Conservation (phyloP, 345 rosid species). For the Eucalyptus tenuipes region DNA sequence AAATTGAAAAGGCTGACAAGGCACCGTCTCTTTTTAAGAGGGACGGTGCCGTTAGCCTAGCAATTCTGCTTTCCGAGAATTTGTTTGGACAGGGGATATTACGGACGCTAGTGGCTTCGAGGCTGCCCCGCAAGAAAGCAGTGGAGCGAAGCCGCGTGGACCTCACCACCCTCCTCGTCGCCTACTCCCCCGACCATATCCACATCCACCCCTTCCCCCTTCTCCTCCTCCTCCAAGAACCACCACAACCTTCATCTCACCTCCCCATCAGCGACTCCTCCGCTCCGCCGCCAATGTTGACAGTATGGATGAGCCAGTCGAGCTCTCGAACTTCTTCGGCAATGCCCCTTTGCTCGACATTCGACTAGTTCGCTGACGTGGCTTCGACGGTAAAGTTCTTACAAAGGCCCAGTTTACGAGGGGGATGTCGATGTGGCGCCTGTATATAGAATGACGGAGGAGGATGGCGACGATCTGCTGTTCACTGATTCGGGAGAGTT, state of each 20-base stretch:
- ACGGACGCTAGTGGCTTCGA: conserved; percentile 58
- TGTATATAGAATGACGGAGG: background rate
- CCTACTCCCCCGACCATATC: conserved; percentile 57
- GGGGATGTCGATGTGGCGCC: conserved; percentile 8
- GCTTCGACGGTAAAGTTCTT: conserved; percentile 12
- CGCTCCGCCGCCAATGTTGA: background rate
- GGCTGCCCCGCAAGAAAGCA: conserved; percentile 70
- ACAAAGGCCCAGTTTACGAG: conserved; percentile 11
- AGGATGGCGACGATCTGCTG: background rate
- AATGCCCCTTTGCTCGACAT: conserved; percentile 13
- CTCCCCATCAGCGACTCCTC: background rate
- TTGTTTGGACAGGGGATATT: conserved; percentile 36
- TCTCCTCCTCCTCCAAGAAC: conserved; percentile 23
- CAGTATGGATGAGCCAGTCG: background rate
- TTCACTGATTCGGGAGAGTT: conserved; percentile 52
- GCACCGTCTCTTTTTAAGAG: too few species aligned
- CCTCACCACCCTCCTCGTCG: conserved; percentile 40
- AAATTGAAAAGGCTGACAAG: too few species aligned
- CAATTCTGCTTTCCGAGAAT: too few species aligned
- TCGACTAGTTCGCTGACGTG: conserved; percentile 42
- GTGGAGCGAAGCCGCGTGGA: conserved; percentile 59
- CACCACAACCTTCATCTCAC: background rate
- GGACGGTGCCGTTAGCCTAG: too few species aligned
- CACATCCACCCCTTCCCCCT: conserved; percentile 15
- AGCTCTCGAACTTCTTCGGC: conserved; percentile 1